Percentiles rank a stretch among this genome's conserved stretches.
phyloP scores from a whole-genome alignment of 208 protist genomes.

The Leishmania braziliensis region DNA sequence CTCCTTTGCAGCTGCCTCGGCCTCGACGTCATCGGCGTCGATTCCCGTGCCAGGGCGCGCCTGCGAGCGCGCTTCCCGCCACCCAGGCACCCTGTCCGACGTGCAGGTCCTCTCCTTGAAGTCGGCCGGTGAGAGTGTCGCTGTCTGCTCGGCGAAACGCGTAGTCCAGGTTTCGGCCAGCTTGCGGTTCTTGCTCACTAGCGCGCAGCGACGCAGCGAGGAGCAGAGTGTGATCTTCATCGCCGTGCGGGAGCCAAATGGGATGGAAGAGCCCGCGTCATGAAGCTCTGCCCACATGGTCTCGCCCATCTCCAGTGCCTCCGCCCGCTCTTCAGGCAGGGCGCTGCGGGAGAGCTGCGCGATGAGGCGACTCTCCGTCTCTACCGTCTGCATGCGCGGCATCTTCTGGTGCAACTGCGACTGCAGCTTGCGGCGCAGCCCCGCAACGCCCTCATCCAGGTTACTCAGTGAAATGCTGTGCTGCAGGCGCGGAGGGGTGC shows the following conservation, averaged over 20 bases:
- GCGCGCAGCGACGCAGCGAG: constrained; percentile 74
- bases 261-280: constrained; percentile 45
- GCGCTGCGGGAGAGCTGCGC: constrained; percentile 61
- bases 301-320: constrained; percentile 73
- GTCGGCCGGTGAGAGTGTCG: constrained; percentile 52
- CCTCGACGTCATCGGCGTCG: constrained; percentile 62
- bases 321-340: constrained; percentile 48
- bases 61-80: constrained; percentile 30
- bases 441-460: constrained; percentile 21
- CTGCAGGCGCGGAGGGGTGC: constrained; percentile 8
- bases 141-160: constrained; percentile 63
- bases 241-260: constrained; percentile 55
- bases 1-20: constrained; percentile 1
- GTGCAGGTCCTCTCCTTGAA: constrained; percentile 40
- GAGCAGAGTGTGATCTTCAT: constrained; percentile 73
- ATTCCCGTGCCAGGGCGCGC: constrained; percentile 65
- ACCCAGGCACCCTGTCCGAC: constrained; percentile 24
- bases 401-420: constrained; percentile 31
- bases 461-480: constrained; percentile 5
- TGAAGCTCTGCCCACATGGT: constrained; percentile 69
- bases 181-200: constrained; percentile 40
- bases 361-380: constrained; percentile 70
- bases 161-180: constrained; percentile 72
- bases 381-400: constrained; percentile 45
- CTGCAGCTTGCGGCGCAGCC: constrained; percentile 32